A percentile compares a stretch with the other conserved stretches of the same genome.
phyloP scores from a whole-genome alignment of 129 eudicot genomes.

The Saposhnikovia divaricata region DNA sequence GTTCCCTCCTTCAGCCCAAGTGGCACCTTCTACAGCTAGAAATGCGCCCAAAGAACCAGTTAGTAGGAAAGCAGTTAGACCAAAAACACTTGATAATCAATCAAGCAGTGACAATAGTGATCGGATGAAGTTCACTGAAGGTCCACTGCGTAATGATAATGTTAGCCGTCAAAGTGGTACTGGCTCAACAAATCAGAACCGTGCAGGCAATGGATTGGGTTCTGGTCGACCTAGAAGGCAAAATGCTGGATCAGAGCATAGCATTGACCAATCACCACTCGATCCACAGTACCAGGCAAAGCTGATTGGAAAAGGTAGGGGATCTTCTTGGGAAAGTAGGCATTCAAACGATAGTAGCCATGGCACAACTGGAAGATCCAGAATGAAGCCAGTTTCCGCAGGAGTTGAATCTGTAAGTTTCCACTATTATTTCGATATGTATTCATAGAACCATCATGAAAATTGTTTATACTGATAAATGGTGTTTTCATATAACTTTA shows the following conservation, averaged over 20 bases:
- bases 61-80: conserved; percentile 25
- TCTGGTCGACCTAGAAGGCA: conserved; percentile 37
- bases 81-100: conserved; percentile 27
- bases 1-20: conserved; percentile 34
- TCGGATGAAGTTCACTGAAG: conserved; percentile 25
- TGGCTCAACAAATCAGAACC: conserved; percentile 31
- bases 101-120: conserved; percentile 40
- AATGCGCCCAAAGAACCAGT: conserved; percentile 33
- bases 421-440: not conserved
- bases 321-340: conserved; percentile 52
- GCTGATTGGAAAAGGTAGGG: conserved; percentile 33
- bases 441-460: not conserved
- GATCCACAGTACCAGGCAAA: conserved; percentile 60
- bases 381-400: conserved; percentile 37
- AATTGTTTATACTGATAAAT: not conserved
- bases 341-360: conserved; percentile 50
- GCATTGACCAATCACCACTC: conserved; percentile 67
- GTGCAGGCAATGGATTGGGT: conserved; percentile 38
- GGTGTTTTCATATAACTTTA: not conserved
- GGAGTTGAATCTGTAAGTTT: conserved; percentile 64
- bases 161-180: conserved; percentile 18
- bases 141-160: conserved; percentile 34
- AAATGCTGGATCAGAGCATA: conserved; percentile 53
- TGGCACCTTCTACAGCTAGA: conserved; percentile 23
- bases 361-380: conserved; percentile 51